Conservation (phyloP, 352 stramenopile genomes). For the Globisporangium megalacanthum region DNA sequence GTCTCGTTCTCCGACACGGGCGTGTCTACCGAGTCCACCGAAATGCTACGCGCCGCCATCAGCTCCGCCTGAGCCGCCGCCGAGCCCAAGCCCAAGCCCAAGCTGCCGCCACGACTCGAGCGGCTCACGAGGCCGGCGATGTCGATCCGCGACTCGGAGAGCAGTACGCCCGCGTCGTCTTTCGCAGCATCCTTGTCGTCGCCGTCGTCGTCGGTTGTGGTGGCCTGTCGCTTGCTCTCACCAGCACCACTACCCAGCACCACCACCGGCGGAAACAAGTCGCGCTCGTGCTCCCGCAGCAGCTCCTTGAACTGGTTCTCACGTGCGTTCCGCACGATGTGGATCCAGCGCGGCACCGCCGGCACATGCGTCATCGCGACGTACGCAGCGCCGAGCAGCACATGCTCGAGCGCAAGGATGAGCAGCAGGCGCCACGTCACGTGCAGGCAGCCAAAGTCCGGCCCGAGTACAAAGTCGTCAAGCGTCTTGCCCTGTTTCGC, state of each 20-base stretch:
- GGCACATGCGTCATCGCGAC: slow-evolving; percentile 45
- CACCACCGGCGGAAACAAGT: slow-evolving; percentile 29
- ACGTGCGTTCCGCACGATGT: slow-evolving; percentile 41
- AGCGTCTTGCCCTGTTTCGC: slow-evolving; percentile 60
- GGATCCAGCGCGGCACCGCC: slow-evolving; percentile 45
- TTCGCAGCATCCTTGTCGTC: slow-evolving; percentile 3
- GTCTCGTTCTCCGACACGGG: slow-evolving; percentile 26
- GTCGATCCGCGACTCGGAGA: slow-evolving; percentile 31
- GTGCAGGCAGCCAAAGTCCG: slow-evolving; percentile 59
- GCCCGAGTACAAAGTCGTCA: slow-evolving; percentile 58
- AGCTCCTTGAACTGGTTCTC: slow-evolving; percentile 68
- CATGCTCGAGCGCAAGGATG: slow-evolving; percentile 54
- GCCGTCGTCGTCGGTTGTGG: slow-evolving; percentile 1
- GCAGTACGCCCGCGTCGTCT: slow-evolving; percentile 6
- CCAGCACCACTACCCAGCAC: neutral
- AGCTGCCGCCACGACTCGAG: slow-evolving; percentile 6
- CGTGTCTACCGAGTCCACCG: slow-evolving; percentile 40
- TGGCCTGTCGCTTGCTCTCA: neutral
- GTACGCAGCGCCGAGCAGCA: slow-evolving; percentile 49
- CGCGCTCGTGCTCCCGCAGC: slow-evolving; percentile 38
- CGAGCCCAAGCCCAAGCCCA: neutral
- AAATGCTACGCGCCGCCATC: slow-evolving; percentile 16
- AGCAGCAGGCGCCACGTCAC: slow-evolving; percentile 51
- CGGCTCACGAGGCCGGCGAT: slow-evolving; percentile 8
- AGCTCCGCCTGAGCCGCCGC: slow-evolving; percentile 5